Conservation (phyloP, 2,329 filamentous ascomycete genomes). For the Talaromyces sp. region DNA sequence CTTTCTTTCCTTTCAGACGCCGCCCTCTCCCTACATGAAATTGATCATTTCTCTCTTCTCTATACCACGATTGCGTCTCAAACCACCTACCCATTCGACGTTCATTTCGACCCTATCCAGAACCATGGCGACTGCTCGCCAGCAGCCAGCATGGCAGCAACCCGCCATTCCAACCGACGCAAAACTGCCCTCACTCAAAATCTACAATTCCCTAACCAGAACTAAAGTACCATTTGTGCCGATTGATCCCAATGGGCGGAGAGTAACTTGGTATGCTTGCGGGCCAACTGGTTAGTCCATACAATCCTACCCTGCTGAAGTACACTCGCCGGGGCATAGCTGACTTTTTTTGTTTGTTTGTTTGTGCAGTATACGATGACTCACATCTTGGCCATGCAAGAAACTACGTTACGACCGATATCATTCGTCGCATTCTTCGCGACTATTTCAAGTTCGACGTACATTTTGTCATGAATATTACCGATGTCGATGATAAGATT, state of each 20-base stretch:
- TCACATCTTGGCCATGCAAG: conserved; percentile 79
- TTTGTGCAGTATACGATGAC: conserved; percentile 62
- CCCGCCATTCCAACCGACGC: conserved; percentile 35
- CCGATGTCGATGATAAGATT: conserved; percentile 77
- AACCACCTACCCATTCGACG: conserved; percentile 3
- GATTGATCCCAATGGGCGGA: conserved; percentile 63
- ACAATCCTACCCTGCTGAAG: conserved; percentile 47
- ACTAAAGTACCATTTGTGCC: conserved; percentile 73
- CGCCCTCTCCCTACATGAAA: conserved; percentile 11
- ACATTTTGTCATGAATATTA: conserved; percentile 90
- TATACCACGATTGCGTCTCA: conserved; percentile 2
- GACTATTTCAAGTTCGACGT: conserved; percentile 83
- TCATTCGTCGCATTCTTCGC: conserved; percentile 76
- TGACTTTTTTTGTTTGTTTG: conserved; percentile 43
- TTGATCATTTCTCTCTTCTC: background rate
- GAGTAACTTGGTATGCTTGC: conserved; percentile 84
- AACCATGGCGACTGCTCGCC: conserved; percentile 33
- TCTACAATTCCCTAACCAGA: conserved; percentile 79
- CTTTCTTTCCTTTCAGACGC: background rate
- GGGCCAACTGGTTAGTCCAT: conserved; percentile 62
- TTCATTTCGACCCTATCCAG: conserved; percentile 13
- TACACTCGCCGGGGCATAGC: conserved; percentile 43
- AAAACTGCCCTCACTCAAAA: conserved; percentile 59
- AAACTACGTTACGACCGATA: conserved; percentile 89
- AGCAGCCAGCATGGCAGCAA: conserved; percentile 46